phyloP scores from a whole-genome alignment of 352 stramenopile species.

The Globisporangium polare region DNA sequence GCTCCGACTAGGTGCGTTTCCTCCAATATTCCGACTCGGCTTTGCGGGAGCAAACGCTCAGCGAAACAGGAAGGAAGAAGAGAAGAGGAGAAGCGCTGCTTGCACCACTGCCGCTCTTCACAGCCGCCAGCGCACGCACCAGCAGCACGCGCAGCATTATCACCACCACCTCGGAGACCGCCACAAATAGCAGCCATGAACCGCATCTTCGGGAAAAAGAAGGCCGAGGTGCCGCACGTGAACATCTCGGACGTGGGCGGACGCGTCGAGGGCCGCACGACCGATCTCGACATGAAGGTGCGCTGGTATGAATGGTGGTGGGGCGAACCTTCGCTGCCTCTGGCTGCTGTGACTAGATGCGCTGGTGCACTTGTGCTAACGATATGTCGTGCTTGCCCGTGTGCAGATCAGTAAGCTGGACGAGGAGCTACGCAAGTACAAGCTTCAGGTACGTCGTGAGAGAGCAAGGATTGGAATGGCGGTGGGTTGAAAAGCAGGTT shows the following conservation, averaged over 20 bases:
- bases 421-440: constrained; percentile 79
- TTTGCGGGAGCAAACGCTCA: background rate
- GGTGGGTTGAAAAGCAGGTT: background rate
- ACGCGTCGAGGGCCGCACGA: constrained; percentile 70
- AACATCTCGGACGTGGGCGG: constrained; percentile 78
- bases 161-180: background rate
- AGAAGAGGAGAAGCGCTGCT: background rate
- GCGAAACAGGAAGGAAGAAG: background rate
- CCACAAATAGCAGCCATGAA: constrained; percentile 25
- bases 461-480: background rate
- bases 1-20: background rate
- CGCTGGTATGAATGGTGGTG: background rate
- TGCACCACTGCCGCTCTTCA: background rate
- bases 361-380: background rate
- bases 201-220: constrained; percentile 86
- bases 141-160: background rate
- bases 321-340: background rate
- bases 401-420: constrained; percentile 75
- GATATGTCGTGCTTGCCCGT: background rate
- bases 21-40: background rate
- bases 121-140: background rate
- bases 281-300: constrained; percentile 80
- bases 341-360: background rate
- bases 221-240: constrained; percentile 58
- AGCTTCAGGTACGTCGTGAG: constrained; percentile 38